A percentile compares a stretch with the other conserved stretches of the same genome.
These are phyloP conservation scores for Gardenia jasminoides DNA, from an alignment of 257 asterid genomes.

Conservation along the genomic window DNA sequence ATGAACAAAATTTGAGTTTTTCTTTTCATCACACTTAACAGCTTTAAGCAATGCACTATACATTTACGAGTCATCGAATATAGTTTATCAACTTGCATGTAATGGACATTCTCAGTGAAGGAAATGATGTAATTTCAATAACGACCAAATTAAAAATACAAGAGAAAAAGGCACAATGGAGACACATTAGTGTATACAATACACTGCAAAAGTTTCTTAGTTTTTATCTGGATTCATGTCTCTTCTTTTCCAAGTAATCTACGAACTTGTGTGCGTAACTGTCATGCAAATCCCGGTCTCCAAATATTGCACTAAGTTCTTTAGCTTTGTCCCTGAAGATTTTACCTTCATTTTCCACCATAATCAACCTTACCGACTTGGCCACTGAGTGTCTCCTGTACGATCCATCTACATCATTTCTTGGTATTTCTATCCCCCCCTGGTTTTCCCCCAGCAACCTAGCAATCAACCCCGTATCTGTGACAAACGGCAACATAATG, in stretches of 20 bases:
- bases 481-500: constrained; percentile 2
- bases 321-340: constrained; percentile 13
- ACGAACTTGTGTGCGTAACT: constrained; percentile 13
- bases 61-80: too few species aligned
- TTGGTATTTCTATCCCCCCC: constrained; percentile 12
- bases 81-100: too few species aligned
- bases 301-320: constrained; percentile 15
- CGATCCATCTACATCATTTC: constrained; percentile 9
- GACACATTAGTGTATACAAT: too few species aligned
- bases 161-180: too few species aligned
- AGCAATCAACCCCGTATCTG: constrained; percentile 13
- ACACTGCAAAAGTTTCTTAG: too few species aligned
- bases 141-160: too few species aligned
- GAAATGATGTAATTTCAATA: too few species aligned
- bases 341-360: constrained; percentile 13
- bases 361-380: constrained; percentile 13
- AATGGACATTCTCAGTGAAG: too few species aligned
- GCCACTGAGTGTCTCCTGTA: constrained; percentile 19
- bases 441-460: constrained; percentile 14
- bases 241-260: constrained; percentile 1
- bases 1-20: too few species aligned
- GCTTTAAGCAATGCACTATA: too few species aligned
- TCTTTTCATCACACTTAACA: too few species aligned
- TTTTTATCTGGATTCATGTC: background rate
- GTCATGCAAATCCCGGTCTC: constrained; percentile 18